Evolutionary conservation across 805 yeast species (phyloP).

Genomic region (Kluyveromyces dobzhanskii): DNA sequence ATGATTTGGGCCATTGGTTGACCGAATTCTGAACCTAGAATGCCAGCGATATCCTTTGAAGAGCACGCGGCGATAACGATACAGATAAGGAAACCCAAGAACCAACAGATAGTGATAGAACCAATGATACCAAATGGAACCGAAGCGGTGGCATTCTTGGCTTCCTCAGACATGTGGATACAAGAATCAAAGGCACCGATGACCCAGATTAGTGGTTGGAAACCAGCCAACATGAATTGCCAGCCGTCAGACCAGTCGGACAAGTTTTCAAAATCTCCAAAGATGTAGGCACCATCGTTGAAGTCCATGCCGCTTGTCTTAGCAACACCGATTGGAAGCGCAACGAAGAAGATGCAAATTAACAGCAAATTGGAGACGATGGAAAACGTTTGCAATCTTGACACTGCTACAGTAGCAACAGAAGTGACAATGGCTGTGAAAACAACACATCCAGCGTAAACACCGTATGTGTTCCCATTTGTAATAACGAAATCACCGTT

Average conservation of each 20-base stretch:
- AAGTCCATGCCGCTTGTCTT: constrained; percentile 19
- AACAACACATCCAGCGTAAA: constrained; percentile 47
- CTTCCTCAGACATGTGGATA: constrained; percentile 67
- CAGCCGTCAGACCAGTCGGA: constrained; percentile 52
- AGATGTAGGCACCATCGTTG: constrained; percentile 44
- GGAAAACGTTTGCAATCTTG: constrained; percentile 47
- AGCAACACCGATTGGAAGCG: constrained; percentile 48
- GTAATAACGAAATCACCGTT: constrained; percentile 46
- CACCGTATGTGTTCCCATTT: constrained; percentile 45
- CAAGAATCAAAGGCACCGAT: constrained; percentile 66
- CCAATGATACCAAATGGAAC: constrained; percentile 58
- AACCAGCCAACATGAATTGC: constrained; percentile 40
- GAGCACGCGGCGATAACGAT: constrained; percentile 48
- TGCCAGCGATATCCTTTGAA: constrained; percentile 33
- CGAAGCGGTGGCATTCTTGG: constrained; percentile 49
- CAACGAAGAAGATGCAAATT: constrained; percentile 45
- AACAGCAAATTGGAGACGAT: constrained; percentile 42
- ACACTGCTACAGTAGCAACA: constrained; percentile 43
- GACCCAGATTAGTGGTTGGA: constrained; percentile 66
- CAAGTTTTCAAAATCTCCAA: constrained; percentile 40
- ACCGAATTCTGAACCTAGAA: constrained; percentile 42
- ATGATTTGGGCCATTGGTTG: constrained; percentile 59
- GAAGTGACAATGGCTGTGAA: constrained; percentile 43
- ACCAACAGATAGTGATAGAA: constrained; percentile 46
- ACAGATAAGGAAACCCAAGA: constrained; percentile 47